phyloP scores from a whole-genome alignment of 2,329 filamentous ascomycete genomes.

The Ophiostoma piceae region DNA sequence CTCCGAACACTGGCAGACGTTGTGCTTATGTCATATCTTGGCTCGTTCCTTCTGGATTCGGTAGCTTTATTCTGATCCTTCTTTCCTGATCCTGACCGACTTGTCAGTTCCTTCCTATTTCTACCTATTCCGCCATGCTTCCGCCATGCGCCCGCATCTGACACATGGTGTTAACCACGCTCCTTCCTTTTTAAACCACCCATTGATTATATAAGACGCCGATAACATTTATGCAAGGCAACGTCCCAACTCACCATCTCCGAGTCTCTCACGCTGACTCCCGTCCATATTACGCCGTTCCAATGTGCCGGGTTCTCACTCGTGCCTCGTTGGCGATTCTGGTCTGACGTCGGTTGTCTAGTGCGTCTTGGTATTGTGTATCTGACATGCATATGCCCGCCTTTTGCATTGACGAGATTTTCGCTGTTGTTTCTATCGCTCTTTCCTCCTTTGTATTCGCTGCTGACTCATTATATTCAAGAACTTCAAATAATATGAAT shows the following conservation, averaged over 20 bases:
- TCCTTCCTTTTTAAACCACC: not conserved
- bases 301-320: not conserved
- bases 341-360: not conserved
- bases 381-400: slow-evolving; percentile 9
- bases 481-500: not conserved
- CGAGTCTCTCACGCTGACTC: slow-evolving; percentile 1
- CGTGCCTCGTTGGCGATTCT: not conserved
- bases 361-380: not conserved
- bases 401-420: not conserved
- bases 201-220: not conserved
- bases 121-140: not conserved
- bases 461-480: not conserved
- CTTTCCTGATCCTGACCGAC: not conserved
- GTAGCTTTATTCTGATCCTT: not conserved
- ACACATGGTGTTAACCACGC: not conserved
- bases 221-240: not conserved
- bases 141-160: not conserved
- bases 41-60: not conserved
- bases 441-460: not conserved
- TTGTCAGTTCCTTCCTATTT: not conserved
- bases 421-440: not conserved
- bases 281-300: slow-evolving; percentile 3
- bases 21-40: slow-evolving; percentile 8
- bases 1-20: slow-evolving; percentile 5
- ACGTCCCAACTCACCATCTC: slow-evolving; percentile 3